Conservation (phyloP, 1,139 yeast species). For the Blastobotrys buckinghamii region DNA sequence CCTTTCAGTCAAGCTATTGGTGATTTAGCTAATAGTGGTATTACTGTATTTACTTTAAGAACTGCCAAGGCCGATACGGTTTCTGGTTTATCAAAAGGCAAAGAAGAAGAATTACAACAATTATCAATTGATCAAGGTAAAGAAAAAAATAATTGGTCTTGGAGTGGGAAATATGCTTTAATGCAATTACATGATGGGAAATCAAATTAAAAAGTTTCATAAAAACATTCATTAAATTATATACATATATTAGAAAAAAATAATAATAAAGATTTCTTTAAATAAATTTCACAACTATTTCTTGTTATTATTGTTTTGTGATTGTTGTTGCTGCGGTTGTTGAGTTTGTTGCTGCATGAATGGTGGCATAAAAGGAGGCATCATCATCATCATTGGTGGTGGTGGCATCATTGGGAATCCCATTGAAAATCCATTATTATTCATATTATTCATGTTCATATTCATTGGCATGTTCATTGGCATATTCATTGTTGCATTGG, state of each 20-base stretch:
- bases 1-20: constrained; percentile 67
- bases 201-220: not conserved
- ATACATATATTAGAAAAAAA: not conserved
- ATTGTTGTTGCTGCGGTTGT: constrained; percentile 10
- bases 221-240: not conserved
- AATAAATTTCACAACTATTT: not conserved
- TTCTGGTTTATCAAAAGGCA: constrained; percentile 69
- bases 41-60: constrained; percentile 69
- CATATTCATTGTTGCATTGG: not conserved
- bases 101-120: constrained; percentile 58
- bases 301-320: constrained; percentile 1
- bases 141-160: constrained; percentile 71
- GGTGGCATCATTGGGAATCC: constrained; percentile 19
- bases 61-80: constrained; percentile 98
- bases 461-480: not conserved
- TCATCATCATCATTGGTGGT: constrained; percentile 14
- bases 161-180: constrained; percentile 92
- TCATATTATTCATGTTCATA: not conserved
- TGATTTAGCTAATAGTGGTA: constrained; percentile 50
- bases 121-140: constrained; percentile 51
- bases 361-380: constrained; percentile 20
- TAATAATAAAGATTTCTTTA: too few species aligned
- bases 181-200: constrained; percentile 48
- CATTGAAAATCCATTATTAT: constrained; percentile 4
- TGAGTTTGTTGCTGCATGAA: too few species aligned